phyloP scores from a whole-genome alignment of 2,329 filamentous ascomycete genomes.

The Corynespora cassiicola region DNA sequence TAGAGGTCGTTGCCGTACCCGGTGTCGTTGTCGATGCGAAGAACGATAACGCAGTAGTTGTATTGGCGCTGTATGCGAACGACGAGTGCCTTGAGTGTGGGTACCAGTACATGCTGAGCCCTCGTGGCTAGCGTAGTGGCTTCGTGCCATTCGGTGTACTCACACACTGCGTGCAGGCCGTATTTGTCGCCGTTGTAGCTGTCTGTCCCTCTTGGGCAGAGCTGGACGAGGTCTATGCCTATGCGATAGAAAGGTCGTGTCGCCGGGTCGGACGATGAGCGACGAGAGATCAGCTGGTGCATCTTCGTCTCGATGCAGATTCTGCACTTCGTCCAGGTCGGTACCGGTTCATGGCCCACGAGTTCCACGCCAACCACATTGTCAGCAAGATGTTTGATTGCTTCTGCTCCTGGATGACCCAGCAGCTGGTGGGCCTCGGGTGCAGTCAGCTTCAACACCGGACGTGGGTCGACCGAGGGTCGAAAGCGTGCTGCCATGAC shows the following conservation, averaged over 20 bases:
- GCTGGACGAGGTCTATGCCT: conserved; percentile 10
- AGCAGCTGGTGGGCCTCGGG: conserved; percentile 3
- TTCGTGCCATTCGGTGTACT: conserved; percentile 11
- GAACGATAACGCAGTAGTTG: conserved; percentile 3
- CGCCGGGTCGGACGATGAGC: conserved; percentile 1
- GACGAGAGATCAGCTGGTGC: conserved; percentile 4
- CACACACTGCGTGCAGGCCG: conserved; percentile 5
- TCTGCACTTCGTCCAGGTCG: conserved; percentile 1
- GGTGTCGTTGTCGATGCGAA: conserved; percentile 9
- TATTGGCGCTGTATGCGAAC: conserved; percentile 11
- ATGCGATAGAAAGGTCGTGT: conserved; percentile 8
- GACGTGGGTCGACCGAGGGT: conserved; percentile 4
- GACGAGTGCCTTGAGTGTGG: conserved; percentile 1
- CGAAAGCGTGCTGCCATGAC: too few relatives aligned
- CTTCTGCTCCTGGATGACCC: conserved; percentile 4
- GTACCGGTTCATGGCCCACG: background rate
- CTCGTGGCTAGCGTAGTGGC: conserved; percentile 2
- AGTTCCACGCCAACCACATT: conserved; percentile 1
- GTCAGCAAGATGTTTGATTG: conserved; percentile 5
- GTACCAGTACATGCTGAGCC: conserved; percentile 5
- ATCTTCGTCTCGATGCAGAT: conserved; percentile 9
- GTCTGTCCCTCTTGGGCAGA: conserved; percentile 6
- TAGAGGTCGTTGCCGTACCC: conserved; percentile 5
- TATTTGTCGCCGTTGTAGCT: conserved; percentile 11
- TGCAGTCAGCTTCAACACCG: background rate